Evolutionary conservation across 2,329 filamentous ascomycete genomes (phyloP), one percentile per base, ranked within the genome.

Genomic region (Penicillium sp.): DNA sequence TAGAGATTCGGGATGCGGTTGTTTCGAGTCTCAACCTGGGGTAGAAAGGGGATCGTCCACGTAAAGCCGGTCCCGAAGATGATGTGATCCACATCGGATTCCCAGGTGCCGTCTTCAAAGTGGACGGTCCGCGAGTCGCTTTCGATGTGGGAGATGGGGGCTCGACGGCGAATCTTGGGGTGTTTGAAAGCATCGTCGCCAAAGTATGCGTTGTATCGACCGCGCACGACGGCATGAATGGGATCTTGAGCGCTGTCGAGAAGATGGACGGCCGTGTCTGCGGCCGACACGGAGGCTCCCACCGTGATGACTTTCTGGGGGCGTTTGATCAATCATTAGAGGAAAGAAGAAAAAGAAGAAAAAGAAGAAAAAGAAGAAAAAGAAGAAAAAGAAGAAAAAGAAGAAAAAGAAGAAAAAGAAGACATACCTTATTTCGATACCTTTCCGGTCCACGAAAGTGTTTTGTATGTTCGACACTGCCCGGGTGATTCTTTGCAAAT

Each of bases 31-130:
- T 55, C 26, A 0, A 84, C 69, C 1, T 73, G 59, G 0, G 78
- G 78, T 0, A 84, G 61, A 58, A 84, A 85, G 0, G 81, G 82
- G 0, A 85, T 61, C 0, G 79, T 80, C 80, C 80, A 85, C 26
- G 72, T 76, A 61, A 84, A 85, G 0, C 83, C 83, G 0, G 83
- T 86, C 24, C 81, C 82, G 49, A 86, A 83, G 53, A 86, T 77
- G 51, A 86, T 72, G 55, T 78, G 61, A 61, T 86, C 83, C 11
- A 86, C 77, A 13, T 77, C 69, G 0, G 70, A 53, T 5, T 82
- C 69, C 0, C 61, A 68, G 1, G 69, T 74, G 2, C 81, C 81
- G 52, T 85, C 79, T 32, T 73, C 68, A 41, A 85, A 79, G 36
- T 65, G 47, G 48, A 79, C 69, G 0, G 84, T 76, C 24, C 73